Evolutionary conservation across 2,329 filamentous ascomycete species (phyloP).

Genomic region (Calonectria naviculata): DNA sequence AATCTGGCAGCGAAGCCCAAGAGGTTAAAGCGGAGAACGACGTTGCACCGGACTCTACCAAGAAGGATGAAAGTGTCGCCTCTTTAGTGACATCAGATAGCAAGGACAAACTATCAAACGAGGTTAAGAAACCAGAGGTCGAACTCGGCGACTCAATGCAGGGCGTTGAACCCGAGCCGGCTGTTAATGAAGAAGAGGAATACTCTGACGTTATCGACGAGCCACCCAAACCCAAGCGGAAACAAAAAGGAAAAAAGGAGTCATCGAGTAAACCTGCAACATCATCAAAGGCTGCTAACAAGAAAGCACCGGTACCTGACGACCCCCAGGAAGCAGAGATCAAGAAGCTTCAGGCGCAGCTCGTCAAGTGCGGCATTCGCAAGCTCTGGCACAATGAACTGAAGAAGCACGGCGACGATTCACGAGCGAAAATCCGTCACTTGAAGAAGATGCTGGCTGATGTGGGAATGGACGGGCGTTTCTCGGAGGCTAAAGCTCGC

Average conservation of each 20-base stretch:
- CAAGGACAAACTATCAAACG: neutral
- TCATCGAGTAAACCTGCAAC: conserved; percentile 39
- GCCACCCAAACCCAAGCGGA: conserved; percentile 66
- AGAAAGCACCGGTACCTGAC: conserved; percentile 46
- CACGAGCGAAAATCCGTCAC: conserved; percentile 84
- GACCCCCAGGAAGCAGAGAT: conserved; percentile 82
- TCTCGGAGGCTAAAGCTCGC: conserved; percentile 83
- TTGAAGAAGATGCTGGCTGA: conserved; percentile 83
- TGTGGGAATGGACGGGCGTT: conserved; percentile 88
- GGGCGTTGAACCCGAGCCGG: conserved; percentile 33
- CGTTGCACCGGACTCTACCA: neutral
- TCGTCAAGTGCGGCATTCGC: conserved; percentile 90
- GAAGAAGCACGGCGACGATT: conserved; percentile 76
- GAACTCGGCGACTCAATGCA: conserved; percentile 33
- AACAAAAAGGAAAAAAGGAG: conserved; percentile 55
- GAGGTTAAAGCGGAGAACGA: conserved; percentile 22
- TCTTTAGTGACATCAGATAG: neutral
- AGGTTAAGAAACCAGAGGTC: conserved; percentile 19
- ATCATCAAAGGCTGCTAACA: conserved; percentile 39
- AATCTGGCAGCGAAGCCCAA: conserved; percentile 26
- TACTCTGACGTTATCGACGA: conserved; percentile 77
- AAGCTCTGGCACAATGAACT: conserved; percentile 93
- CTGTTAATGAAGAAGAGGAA: conserved; percentile 50
- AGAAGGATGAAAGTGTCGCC: neutral
- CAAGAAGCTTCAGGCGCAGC: conserved; percentile 87